phyloP scores from a whole-genome alignment of 2,329 filamentous ascomycete species.

The Aureobasidium pullulans region DNA sequence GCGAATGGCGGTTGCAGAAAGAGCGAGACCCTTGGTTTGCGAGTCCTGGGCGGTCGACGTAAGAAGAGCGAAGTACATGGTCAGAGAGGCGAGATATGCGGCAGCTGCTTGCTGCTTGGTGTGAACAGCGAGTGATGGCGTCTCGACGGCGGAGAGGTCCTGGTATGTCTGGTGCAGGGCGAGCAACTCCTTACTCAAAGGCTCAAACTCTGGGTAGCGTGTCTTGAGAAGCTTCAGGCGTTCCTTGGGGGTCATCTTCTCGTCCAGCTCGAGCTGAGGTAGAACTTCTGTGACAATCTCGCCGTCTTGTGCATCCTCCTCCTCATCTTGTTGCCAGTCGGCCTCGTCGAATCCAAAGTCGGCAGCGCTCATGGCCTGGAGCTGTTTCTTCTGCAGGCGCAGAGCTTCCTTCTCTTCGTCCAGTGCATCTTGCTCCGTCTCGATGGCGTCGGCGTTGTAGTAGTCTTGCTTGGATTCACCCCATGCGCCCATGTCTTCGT shows the following conservation, averaged over 20 bases:
- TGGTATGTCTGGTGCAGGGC: conserved; percentile 47
- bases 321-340: conserved; percentile 63
- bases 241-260: conserved; percentile 70
- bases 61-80: conserved; percentile 93
- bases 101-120: conserved; percentile 74
- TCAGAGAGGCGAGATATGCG: conserved; percentile 77
- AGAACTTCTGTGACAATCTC: conserved; percentile 75
- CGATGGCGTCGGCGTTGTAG: conserved; percentile 77
- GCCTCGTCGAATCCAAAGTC: conserved; percentile 91
- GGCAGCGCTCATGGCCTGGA: conserved; percentile 79
- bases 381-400: conserved; percentile 81
- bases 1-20: conserved; percentile 71
- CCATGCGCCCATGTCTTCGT: conserved; percentile 65
- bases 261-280: conserved; percentile 72
- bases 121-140: conserved; percentile 16
- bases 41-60: conserved; percentile 63
- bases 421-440: conserved; percentile 66
- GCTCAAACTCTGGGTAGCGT: conserved; percentile 88
- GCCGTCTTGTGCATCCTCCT: conserved; percentile 31
- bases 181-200: conserved; percentile 71
- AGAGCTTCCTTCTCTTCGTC: conserved; percentile 90
- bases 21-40: conserved; percentile 45
- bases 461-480: conserved; percentile 83
- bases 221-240: conserved; percentile 66
- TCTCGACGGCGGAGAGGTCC: not conserved